phyloP scores from a whole-genome alignment of 2,329 filamentous ascomycete species.

The Pseudogymnoascus sp. region DNA sequence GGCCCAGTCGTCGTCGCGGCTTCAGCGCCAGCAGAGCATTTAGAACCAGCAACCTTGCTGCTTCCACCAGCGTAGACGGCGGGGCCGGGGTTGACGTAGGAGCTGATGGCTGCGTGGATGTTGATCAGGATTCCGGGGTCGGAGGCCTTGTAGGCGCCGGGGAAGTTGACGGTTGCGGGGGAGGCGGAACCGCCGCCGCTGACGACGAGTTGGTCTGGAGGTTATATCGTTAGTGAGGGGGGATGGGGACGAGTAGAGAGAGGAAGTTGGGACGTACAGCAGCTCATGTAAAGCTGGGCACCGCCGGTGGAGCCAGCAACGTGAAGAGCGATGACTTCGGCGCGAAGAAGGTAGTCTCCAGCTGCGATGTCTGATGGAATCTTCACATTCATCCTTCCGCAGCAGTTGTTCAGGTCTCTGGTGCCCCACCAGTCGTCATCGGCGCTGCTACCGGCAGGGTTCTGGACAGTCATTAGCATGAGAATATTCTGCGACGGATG shows the following conservation, averaged over 20 bases:
- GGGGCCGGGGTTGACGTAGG: constrained; percentile 33
- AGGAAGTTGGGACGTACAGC: constrained; percentile 24
- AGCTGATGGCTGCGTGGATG: constrained; percentile 26
- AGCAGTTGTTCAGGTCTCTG: constrained; percentile 20
- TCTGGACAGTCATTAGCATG: not conserved
- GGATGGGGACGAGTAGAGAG: constrained; percentile 33
- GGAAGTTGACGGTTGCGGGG: constrained; percentile 33
- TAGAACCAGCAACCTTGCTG: constrained; percentile 14
- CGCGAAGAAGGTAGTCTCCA: constrained; percentile 9
- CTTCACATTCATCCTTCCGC: constrained; percentile 30
- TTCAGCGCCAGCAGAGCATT: constrained; percentile 14
- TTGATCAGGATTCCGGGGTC: constrained; percentile 12
- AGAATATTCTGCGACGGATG: not conserved
- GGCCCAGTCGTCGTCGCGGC: constrained; percentile 11
- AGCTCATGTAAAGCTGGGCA: constrained; percentile 43
- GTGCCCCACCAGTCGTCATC: not conserved
- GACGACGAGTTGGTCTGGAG: constrained; percentile 36
- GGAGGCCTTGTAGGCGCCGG: constrained; percentile 14
- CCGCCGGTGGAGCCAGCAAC: constrained; percentile 23
- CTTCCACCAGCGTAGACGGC: constrained; percentile 22
- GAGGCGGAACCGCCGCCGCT: constrained; percentile 34
- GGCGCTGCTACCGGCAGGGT: not conserved
- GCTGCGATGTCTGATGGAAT: constrained; percentile 5
- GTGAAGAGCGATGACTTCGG: constrained; percentile 30
- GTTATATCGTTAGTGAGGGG: constrained; percentile 32